Evolutionary conservation across 768 basidiomycete genomes (phyloP).

Genomic region (Gymnopilus junonius): DNA sequence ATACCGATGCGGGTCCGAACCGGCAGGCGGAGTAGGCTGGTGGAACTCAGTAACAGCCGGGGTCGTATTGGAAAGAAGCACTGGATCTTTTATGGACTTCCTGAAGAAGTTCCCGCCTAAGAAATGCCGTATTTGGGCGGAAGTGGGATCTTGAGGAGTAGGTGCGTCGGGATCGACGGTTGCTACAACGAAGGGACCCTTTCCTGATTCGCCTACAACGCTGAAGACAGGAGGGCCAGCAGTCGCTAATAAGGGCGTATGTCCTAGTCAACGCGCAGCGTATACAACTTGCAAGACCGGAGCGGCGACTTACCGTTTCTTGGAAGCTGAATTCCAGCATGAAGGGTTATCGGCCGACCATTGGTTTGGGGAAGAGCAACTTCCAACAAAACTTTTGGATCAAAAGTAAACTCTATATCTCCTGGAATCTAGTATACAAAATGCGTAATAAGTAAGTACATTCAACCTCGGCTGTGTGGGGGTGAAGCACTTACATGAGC

Average conservation of each 20-base stretch:
- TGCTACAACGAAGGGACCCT: slow-evolving; percentile 51
- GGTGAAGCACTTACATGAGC: slow-evolving; percentile 27
- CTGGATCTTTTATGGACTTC: not conserved
- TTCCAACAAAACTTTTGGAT: slow-evolving; percentile 38
- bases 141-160: slow-evolving; percentile 48
- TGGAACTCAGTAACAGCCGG: slow-evolving; percentile 45
- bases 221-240: slow-evolving; percentile 28
- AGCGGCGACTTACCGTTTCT: slow-evolving; percentile 30
- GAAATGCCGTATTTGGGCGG: slow-evolving; percentile 52
- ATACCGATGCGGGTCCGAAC: slow-evolving; percentile 48
- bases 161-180: slow-evolving; percentile 55
- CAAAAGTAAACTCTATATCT: slow-evolving; percentile 34
- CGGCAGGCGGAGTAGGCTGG: slow-evolving; percentile 46
- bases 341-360: slow-evolving; percentile 33
- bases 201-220: slow-evolving; percentile 28
- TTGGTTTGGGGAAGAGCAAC: slow-evolving; percentile 37
- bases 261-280: not conserved
- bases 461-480: not conserved
- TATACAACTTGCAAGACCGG: not conserved
- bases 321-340: slow-evolving; percentile 39
- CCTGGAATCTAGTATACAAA: slow-evolving; percentile 33
- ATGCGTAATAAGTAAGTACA: not conserved
- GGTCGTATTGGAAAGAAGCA: slow-evolving; percentile 39
- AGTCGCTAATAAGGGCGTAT: slow-evolving; percentile 1
- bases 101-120: slow-evolving; percentile 44